Percentiles rank a stretch among this genome's conserved stretches.
Evolutionary conservation across 805 yeast genomes (phyloP).

Genomic region (Zygosaccharomyces siamensis): DNA sequence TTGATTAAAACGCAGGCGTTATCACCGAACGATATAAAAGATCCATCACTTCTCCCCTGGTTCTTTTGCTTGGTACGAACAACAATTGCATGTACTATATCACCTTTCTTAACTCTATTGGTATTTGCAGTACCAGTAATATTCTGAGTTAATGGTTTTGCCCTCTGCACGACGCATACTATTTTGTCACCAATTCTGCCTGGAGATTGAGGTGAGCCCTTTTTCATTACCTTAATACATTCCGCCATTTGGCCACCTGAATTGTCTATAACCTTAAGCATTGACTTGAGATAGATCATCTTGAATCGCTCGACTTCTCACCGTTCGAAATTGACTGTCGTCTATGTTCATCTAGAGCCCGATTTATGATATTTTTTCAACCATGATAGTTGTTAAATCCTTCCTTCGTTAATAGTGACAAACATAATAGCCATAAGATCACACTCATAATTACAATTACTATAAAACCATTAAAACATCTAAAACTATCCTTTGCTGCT

Average conservation of each 20-base stretch:
- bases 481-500: no score
- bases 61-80: conserved; percentile 82
- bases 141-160: conserved; percentile 67
- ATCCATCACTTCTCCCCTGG: conserved; percentile 77
- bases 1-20: conserved; percentile 94
- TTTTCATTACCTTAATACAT: conserved; percentile 91
- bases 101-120: conserved; percentile 89
- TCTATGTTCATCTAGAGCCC: not conserved
- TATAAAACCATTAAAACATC: not conserved
- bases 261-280: conserved; percentile 89
- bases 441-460: not conserved
- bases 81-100: conserved; percentile 90
- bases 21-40: conserved; percentile 83
- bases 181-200: conserved; percentile 89
- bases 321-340: not conserved
- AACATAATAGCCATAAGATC: not conserved
- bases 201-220: conserved; percentile 69
- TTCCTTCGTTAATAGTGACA: not conserved
- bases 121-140: conserved; percentile 69
- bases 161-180: conserved; percentile 90
- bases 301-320: conserved; percentile 5
- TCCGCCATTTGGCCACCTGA: conserved; percentile 93
- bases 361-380: not conserved
- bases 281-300: conserved; percentile 86
- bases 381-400: not conserved